A percentile compares a stretch with the other conserved stretches of the same genome.
Conservation (phyloP, 768 basidiomycete genomes). For the Fomitopsis pulvina region DNA sequence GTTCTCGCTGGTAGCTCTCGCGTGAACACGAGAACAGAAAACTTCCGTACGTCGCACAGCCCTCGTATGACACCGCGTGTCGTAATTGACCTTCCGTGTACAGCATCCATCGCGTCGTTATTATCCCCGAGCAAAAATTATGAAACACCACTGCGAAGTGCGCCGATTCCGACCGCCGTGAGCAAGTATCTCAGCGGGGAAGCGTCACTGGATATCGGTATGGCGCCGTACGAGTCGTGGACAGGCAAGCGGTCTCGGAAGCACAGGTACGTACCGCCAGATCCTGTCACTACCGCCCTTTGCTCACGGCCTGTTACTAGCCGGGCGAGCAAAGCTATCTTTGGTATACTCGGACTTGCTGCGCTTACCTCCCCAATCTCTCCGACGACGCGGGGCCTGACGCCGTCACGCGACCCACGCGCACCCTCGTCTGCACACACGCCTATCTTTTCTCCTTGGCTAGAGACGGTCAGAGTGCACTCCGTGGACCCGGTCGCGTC, state of each 20-base stretch:
- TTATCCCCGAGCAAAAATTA: background rate
- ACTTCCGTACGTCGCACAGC: background rate
- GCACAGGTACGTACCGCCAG: constrained; percentile 8
- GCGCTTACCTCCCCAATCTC: constrained; percentile 14
- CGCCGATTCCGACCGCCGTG: background rate
- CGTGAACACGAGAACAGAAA: background rate
- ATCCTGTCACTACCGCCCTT: background rate
- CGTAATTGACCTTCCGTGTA: background rate
- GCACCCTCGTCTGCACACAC: constrained; percentile 13
- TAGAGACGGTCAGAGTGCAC: constrained; percentile 15
- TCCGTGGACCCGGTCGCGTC: constrained; percentile 16
- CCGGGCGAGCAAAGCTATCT: constrained; percentile 9
- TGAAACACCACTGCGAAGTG: background rate
- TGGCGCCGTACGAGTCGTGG: constrained; percentile 18
- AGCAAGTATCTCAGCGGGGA: constrained; percentile 4
- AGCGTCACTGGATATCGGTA: constrained; percentile 12
- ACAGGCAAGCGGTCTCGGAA: constrained; percentile 11
- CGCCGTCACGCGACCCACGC: constrained; percentile 13
- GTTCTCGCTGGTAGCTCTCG: background rate
- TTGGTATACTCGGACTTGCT: constrained; percentile 15
- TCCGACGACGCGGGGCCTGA: constrained; percentile 6
- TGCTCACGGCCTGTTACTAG: background rate
- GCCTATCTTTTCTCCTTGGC: constrained; percentile 17
- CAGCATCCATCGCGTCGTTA: background rate
- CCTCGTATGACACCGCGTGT: background rate